These are phyloP conservation scores for Jaapia argillacea DNA, from an alignment of 768 basidiomycete genomes.

Conservation along the genomic window DNA sequence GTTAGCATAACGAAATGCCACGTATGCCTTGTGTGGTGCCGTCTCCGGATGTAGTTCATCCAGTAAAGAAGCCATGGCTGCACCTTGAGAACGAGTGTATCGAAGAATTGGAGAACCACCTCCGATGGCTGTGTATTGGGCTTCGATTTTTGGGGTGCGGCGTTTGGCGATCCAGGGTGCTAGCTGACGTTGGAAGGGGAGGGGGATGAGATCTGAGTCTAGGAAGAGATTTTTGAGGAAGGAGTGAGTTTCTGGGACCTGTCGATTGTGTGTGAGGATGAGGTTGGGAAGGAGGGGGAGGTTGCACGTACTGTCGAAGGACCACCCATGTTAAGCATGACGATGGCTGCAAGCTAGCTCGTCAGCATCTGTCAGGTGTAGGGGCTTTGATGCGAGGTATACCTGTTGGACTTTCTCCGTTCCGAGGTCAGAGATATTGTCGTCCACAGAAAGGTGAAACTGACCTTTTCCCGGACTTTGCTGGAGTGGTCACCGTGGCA, in stretches of 20 bases:
- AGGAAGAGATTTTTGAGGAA: slow-evolving; percentile 90
- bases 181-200: slow-evolving; percentile 83
- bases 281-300: neutral
- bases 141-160: slow-evolving; percentile 86
- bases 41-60: slow-evolving; percentile 92
- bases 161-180: slow-evolving; percentile 86
- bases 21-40: slow-evolving; percentile 93
- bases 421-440: slow-evolving; percentile 12
- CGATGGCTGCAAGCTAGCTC: slow-evolving; percentile 45
- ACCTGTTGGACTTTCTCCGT: slow-evolving; percentile 54
- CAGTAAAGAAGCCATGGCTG: slow-evolving; percentile 79
- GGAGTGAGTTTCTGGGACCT: slow-evolving; percentile 89
- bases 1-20: slow-evolving; percentile 89
- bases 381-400: slow-evolving; percentile 6
- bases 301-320: slow-evolving; percentile 66
- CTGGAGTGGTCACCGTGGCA: slow-evolving; percentile 33
- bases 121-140: slow-evolving; percentile 91
- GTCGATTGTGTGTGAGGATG: too few species aligned
- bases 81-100: slow-evolving; percentile 84
- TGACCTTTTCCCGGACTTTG: slow-evolving; percentile 34
- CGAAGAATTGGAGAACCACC: slow-evolving; percentile 93
- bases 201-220: slow-evolving; percentile 88
- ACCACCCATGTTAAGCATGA: slow-evolving; percentile 99
- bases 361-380: neutral
- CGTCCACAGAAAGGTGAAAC: slow-evolving; percentile 3